A percentile compares a stretch with the other conserved stretches of the same genome.
phyloP scores from a whole-genome alignment of 768 basidiomycete genomes.

The Lactifluus echinatus region DNA sequence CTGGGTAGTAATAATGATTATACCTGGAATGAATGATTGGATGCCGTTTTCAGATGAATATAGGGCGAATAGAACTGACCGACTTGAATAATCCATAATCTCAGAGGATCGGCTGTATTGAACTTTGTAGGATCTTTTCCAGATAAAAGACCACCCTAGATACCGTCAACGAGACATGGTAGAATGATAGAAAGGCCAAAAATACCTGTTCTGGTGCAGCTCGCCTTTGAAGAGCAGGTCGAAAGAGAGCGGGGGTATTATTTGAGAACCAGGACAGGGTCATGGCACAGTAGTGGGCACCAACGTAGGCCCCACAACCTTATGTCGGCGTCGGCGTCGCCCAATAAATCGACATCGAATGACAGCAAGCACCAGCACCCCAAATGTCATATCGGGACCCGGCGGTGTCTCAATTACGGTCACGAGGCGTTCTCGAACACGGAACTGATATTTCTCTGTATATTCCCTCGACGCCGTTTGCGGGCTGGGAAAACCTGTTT shows the following conservation, averaged over 20 bases:
- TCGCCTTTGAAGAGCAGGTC: background rate
- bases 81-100: constrained; percentile 72
- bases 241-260: constrained; percentile 1
- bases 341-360: no score
- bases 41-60: background rate
- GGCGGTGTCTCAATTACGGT: no score
- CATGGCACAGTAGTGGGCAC: no score
- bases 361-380: no score
- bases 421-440: background rate
- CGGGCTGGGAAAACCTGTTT: no score
- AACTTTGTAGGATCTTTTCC: constrained; percentile 66
- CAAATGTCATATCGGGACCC: no score
- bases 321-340: no score
- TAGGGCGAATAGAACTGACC: constrained; percentile 34
- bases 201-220: constrained; percentile 19
- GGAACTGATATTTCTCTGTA: no score
- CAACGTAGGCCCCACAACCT: background rate
- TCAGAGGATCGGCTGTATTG: constrained; percentile 59
- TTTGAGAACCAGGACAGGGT: constrained; percentile 12
- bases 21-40: constrained; percentile 36
- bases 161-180: background rate
- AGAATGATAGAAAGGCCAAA: background rate
- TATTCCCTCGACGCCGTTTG: no score
- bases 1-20: constrained; percentile 78
- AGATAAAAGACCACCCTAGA: constrained; percentile 63